A percentile compares a stretch with the other conserved stretches of the same genome.
phyloP scores from a whole-genome alignment of 163 green algal species.

The Coccomyxa subellipsoidea region DNA sequence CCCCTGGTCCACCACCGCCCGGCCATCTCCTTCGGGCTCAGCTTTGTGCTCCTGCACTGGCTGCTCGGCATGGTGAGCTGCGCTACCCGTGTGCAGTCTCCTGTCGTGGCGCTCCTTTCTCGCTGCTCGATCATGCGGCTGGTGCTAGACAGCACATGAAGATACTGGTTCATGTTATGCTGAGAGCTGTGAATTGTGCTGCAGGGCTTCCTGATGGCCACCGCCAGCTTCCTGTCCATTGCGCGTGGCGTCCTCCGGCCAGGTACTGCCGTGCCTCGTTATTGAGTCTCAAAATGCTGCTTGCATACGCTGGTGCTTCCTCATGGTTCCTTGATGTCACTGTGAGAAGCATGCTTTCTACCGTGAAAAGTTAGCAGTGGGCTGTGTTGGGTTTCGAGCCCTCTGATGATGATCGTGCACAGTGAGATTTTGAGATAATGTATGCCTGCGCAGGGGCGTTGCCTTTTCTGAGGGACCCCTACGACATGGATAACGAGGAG shows the following conservation, averaged over 20 bases:
- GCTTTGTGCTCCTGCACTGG: slow-evolving; percentile 57
- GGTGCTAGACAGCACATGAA: too few species aligned
- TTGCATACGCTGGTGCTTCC: too few species aligned
- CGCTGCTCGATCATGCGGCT: not conserved
- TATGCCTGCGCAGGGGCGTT: slow-evolving; percentile 54
- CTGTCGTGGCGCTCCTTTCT: too few species aligned
- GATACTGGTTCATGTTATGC: too few species aligned
- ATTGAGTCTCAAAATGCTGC: too few species aligned
- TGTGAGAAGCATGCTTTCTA: too few species aligned
- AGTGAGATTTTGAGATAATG: too few species aligned
- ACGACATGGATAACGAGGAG: slow-evolving; percentile 51
- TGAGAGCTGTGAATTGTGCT: not conserved
- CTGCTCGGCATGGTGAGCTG: slow-evolving; percentile 42
- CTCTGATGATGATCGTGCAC: too few species aligned
- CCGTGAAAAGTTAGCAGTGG: too few species aligned
- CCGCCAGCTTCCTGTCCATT: slow-evolving; percentile 48
- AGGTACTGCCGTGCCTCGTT: slow-evolving; percentile 7
- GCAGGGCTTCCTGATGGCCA: slow-evolving; percentile 45
- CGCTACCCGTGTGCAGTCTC: not conserved
- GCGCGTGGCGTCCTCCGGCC: slow-evolving; percentile 51
- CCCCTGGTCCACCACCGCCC: slow-evolving; percentile 34
- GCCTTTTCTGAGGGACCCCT: slow-evolving; percentile 56
- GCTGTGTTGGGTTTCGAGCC: too few species aligned
- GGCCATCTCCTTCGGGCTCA: slow-evolving; percentile 24
- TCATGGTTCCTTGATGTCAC: too few species aligned